Base-by-base conservation (phyloP, 495 filamentous ascomycete species). In the Venustampulla echinocandica region DNA sequence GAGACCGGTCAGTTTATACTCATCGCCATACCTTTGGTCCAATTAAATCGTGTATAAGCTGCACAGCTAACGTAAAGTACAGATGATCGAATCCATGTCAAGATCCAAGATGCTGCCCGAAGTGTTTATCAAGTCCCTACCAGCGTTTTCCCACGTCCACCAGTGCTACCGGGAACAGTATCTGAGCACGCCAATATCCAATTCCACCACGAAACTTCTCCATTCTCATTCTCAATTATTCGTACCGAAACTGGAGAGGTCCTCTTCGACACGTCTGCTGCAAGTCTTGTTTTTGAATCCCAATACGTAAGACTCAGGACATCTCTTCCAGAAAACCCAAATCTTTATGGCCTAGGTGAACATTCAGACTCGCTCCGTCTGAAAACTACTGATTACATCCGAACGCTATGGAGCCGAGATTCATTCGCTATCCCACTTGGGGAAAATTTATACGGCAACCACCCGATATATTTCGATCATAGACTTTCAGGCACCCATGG, bases 381-480 rank as follows among this genome's bases (percentile, higher is more conserved):
- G 35, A 77, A 81, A 25, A 86, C 77, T 0, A 78, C 73, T 13
- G 76, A 85, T 60, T 90, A 90, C 59, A 82, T 79, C 21, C 76
- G 87, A 10, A 93, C 87, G 0, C 58, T 93, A 11, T 93, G 87
- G 88, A 77, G 74, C 18, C 79, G 85, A 39, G 87, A 92, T 63
- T 61, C 84, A 0, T 88, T 83, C 54, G 67, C 65, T 11, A 64
- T 79, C 21, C 81, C 81, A 0, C 47, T 64, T 1, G 67, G 74
- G n/a, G 69, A 74, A n/a, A 95, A 94, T 57, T 61, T 92, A 17
- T 94, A 95, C 53, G 85, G 87, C 4, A 79, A 74, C 50, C 88
- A 94, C 55, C 88, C 88, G 0, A 69, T 95, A 10, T 95, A 94
- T 64, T 81, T 84, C 52, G 88, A 93, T 49, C 82, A 87, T 58